phyloP scores from a whole-genome alignment of 169 alveolate species.

The Cryptosporidium canis region DNA sequence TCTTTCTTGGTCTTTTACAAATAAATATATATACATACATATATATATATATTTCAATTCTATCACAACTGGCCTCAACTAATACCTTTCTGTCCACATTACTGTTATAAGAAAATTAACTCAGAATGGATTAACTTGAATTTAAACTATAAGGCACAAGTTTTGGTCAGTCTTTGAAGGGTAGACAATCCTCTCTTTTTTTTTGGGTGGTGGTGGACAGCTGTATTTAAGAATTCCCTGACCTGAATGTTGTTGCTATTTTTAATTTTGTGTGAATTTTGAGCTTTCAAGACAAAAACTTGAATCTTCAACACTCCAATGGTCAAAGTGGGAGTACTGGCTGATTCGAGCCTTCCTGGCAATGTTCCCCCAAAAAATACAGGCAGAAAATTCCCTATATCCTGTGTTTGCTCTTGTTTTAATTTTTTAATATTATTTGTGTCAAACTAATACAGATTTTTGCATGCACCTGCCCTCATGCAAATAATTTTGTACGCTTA shows the following conservation, averaged over 20 bases:
- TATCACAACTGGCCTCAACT: too few relatives aligned
- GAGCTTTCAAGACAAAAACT: neutral
- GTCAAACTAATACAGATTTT: neutral
- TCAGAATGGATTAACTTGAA: neutral
- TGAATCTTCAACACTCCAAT: too few relatives aligned
- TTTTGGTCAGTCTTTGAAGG: neutral
- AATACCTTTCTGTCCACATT: neutral
- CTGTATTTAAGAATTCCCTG: neutral
- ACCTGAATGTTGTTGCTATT: neutral
- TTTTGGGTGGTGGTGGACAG: neutral
- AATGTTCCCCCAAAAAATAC: too few relatives aligned
- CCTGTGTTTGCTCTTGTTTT: neutral
- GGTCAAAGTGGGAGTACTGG: too few relatives aligned
- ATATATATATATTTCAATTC: too few relatives aligned
- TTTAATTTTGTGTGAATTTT: neutral
- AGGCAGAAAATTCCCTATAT: too few relatives aligned
- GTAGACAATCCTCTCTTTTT: neutral
- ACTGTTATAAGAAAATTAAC: neutral
- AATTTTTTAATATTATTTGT: neutral
- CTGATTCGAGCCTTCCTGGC: too few relatives aligned
- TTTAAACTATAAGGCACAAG: neutral
- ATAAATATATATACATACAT: too few relatives aligned
- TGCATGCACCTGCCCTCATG: constrained; percentile 49
- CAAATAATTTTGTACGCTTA: neutral
- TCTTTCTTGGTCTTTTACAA: neutral